phyloP scores from a whole-genome alignment of 805 yeast species.

The Barnettozyma californica region DNA sequence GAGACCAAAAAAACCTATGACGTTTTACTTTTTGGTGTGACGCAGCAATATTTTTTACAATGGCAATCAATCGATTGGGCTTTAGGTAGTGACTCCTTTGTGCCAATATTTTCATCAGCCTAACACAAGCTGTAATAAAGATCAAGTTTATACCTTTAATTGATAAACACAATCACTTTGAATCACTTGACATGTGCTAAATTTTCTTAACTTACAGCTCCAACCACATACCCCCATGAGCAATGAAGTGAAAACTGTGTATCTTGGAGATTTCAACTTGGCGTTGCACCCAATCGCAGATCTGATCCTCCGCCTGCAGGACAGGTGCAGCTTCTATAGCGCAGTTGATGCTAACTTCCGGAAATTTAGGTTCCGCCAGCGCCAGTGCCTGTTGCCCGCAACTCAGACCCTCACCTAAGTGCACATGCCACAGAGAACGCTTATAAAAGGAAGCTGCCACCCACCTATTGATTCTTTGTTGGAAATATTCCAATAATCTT shows the following conservation, averaged over 20 bases:
- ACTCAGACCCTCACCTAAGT: neutral
- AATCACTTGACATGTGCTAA: too few species aligned
- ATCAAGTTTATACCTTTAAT: too few species aligned
- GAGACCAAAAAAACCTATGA: neutral
- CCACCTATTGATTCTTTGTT: neutral
- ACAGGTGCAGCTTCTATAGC: neutral
- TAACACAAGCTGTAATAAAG: too few species aligned
- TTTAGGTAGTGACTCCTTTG: neutral
- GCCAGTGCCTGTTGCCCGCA: neutral
- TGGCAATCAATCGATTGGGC: neutral
- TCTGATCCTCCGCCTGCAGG: neutral
- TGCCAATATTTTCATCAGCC: neutral
- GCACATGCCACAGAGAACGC: neutral
- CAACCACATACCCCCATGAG: neutral
- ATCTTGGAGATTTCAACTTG: neutral
- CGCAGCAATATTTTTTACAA: neutral
- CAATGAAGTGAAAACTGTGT: neutral
- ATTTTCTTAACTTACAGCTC: too few species aligned
- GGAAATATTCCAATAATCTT: neutral
- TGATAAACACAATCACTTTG: too few species aligned
- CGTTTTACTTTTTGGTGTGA: neutral
- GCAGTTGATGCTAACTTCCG: neutral
- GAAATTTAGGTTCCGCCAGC: neutral
- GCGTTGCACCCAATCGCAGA: neutral
- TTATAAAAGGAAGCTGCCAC: neutral